Percentiles rank a stretch among this genome's conserved stretches.
These are phyloP conservation scores for Entoloma clypeatum DNA, from an alignment of 1,284 basidiomycete species.

Conservation along the genomic window DNA sequence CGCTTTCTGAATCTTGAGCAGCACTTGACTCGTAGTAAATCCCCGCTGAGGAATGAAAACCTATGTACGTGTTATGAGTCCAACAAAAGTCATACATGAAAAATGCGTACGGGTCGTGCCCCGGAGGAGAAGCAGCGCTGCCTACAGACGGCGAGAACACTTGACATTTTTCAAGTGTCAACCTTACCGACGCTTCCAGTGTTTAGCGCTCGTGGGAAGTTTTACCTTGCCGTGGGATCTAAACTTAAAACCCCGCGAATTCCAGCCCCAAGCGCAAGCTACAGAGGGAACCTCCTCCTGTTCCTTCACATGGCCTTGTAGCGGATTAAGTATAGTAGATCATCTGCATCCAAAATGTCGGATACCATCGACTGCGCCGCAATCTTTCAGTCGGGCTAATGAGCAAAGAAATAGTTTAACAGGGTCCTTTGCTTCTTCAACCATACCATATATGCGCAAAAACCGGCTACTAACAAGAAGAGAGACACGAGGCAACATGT, in stretches of 20 bases:
- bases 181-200: background rate
- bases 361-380: too few relatives aligned
- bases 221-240: background rate
- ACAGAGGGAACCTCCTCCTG: too few relatives aligned
- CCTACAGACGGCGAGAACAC: slow-evolving; percentile 26
- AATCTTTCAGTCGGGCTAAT: too few relatives aligned
- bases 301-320: too few relatives aligned
- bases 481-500: too few relatives aligned
- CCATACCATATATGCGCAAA: too few relatives aligned
- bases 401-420: too few relatives aligned
- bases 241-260: slow-evolving; percentile 4
- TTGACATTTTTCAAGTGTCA: slow-evolving; percentile 17
- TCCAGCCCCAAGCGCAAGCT: background rate
- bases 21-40: slow-evolving; percentile 47
- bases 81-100: background rate
- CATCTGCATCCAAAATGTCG: too few relatives aligned
- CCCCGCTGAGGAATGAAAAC: slow-evolving; percentile 28
- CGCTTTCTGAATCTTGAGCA: slow-evolving; percentile 44
- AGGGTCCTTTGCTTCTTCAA: too few relatives aligned
- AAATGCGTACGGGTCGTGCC: slow-evolving; percentile 10
- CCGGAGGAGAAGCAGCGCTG: slow-evolving; percentile 24
- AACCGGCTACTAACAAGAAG: too few relatives aligned
- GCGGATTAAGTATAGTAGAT: too few relatives aligned
- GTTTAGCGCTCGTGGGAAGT: slow-evolving; percentile 12
- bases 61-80: slow-evolving; percentile 9